These are phyloP conservation scores for Populus pruinosa DNA, from an alignment of 345 rosid species.

Conservation along the genomic window DNA sequence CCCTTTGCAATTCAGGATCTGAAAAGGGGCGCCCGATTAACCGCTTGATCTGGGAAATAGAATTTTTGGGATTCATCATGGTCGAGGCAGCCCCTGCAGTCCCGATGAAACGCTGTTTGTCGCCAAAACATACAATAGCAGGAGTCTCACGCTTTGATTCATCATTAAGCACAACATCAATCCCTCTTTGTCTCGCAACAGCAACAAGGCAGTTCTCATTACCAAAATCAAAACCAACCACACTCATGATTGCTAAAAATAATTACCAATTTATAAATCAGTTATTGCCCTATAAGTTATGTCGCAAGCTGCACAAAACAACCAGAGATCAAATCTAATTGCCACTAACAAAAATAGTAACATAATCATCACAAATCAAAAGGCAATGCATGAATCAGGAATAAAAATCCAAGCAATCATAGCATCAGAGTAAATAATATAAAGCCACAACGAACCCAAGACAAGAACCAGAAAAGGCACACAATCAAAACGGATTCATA, in stretches of 20 bases:
- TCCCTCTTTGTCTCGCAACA: constrained; percentile 97
- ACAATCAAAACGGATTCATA: not conserved
- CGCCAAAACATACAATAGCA: constrained; percentile 89
- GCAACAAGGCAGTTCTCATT: constrained; percentile 96
- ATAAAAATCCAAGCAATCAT: not conserved
- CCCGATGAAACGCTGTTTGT: constrained; percentile 92
- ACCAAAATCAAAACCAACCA: constrained; percentile 95
- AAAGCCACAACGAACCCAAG: not conserved
- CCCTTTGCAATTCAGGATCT: constrained; percentile 89
- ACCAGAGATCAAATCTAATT: not conserved
- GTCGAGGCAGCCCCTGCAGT: constrained; percentile 97
- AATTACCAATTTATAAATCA: constrained; percentile 8
- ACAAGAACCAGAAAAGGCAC: not conserved
- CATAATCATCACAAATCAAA: not conserved
- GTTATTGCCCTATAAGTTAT: not conserved
- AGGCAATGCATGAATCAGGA: not conserved
- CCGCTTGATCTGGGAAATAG: constrained; percentile 88
- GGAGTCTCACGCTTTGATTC: constrained; percentile 99
- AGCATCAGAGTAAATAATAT: not conserved
- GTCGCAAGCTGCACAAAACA: constrained; percentile 1
- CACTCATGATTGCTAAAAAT: constrained; percentile 60
- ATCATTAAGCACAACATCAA: constrained; percentile 95
- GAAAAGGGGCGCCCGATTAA: constrained; percentile 76
- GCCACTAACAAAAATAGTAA: not conserved
- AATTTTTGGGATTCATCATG: constrained; percentile 89